Evolutionary conservation across 2,329 filamentous ascomycete genomes (phyloP).

Genomic region (Fusarium begoniae): DNA sequence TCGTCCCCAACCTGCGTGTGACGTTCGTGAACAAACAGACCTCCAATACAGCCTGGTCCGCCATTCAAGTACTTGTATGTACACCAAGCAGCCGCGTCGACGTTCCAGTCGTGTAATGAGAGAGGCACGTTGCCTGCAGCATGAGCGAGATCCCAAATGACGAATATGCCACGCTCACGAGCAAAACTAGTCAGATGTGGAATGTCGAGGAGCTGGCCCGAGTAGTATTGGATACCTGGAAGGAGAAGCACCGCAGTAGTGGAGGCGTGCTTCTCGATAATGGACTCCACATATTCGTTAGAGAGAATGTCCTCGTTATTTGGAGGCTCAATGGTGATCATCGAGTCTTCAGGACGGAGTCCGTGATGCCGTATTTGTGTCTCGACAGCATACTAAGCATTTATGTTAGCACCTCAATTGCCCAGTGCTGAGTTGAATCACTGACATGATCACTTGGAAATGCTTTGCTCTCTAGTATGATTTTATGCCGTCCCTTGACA

Average conservation of each 20-base stretch:
- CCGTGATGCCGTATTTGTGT: constrained; percentile 78
- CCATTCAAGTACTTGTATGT: constrained; percentile 90
- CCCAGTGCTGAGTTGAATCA: background rate
- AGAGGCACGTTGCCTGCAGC: constrained; percentile 82
- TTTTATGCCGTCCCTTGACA: constrained; percentile 67
- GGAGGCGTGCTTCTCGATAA: constrained; percentile 76
- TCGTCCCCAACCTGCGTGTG: constrained; percentile 64
- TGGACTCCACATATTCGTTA: constrained; percentile 73
- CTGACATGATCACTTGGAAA: constrained; percentile 83
- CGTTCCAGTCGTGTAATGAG: constrained; percentile 80
- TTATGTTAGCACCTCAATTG: constrained; percentile 3
- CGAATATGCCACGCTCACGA: constrained; percentile 70
- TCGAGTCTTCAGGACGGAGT: constrained; percentile 68
- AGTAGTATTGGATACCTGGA: constrained; percentile 87
- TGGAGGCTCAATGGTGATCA: constrained; percentile 74
- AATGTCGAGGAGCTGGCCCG: constrained; percentile 84
- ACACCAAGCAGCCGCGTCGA: constrained; percentile 89
- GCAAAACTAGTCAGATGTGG: constrained; percentile 77
- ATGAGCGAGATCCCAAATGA: constrained; percentile 87
- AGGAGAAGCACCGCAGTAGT: constrained; percentile 78
- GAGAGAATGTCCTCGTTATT: constrained; percentile 61
- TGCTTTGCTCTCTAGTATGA: constrained; percentile 83
- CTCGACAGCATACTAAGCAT: constrained; percentile 74
- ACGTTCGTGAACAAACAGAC: constrained; percentile 77
- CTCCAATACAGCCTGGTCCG: constrained; percentile 80